Evolutionary conservation across 2,329 filamentous ascomycete genomes (phyloP), one percentile per base, ranked within the genome.

Genomic region (Trichoderma gracile): DNA sequence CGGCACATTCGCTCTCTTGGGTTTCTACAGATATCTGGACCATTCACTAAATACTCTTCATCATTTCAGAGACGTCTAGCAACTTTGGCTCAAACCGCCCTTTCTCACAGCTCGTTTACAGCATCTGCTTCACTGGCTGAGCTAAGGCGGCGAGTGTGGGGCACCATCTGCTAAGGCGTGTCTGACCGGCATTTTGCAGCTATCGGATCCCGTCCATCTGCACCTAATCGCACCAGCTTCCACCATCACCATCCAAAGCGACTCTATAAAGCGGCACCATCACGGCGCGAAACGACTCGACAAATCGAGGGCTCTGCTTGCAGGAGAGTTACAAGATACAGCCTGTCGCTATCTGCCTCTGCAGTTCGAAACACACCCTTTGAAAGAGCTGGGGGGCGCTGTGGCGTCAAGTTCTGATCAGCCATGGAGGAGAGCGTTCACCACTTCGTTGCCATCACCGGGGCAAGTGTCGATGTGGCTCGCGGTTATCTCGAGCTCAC

Each of bases 401-500:
- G 27, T 14, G 55, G 42, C 42, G 23, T 58, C 49, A 8, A 19
- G 38, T 30, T 47, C 58, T 30, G 45, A 54, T 25, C 40, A 21
- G 50, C 43, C 68, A 91, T 91, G 88, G 89, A 90, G 70, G 88
- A 89, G 69, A 85, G 89, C 64, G 85, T 97, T 70, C 85, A 86
- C 68, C 87, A 88, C 72, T 97, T 99, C 76, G 87, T 88, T 72
- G 83, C 84, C 77, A 90, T 99, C 75, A 98, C 95, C 45, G 89
- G 88, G 70, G 86, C 90, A 65, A 86, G 83, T 67, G 84, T 88
- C 30, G 83, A 89, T 69, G 86, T 93, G 68, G 95, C 94, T 33
- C 85, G 86, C 67, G 89, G 91, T 70, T 97, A 96, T 77, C 85
- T 98, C 54, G 85, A 90, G 71, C 85, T 99, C 74, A 89, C 93